Conservation (phyloP, 352 stramenopile species). For the Nothophytophthora sp. region DNA sequence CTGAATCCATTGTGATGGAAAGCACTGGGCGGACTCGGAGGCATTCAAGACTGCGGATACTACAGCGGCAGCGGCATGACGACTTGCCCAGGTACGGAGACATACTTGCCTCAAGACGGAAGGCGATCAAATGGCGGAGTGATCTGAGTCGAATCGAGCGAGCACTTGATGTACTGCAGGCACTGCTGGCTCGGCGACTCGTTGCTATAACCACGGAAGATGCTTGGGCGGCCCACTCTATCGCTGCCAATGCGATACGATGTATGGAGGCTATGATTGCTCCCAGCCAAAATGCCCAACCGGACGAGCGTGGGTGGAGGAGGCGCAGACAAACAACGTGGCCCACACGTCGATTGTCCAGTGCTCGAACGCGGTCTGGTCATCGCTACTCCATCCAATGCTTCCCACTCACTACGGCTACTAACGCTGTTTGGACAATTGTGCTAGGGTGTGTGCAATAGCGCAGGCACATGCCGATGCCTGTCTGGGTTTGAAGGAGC, state of each 20-base stretch:
- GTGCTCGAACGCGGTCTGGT: conserved; percentile 72
- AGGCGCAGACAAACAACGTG: conserved; percentile 42
- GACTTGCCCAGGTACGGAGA: conserved; percentile 40
- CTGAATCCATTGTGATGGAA: too few species aligned
- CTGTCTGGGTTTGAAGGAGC: conserved; percentile 64
- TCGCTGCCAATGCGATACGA: conserved; percentile 54
- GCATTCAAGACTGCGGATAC: conserved; percentile 46
- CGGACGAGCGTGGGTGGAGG: conserved; percentile 71
- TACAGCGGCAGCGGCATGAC: conserved; percentile 42
- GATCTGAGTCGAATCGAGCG: neutral
- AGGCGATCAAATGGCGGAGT: neutral
- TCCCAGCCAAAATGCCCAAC: conserved; percentile 50
- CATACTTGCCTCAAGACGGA: too few species aligned
- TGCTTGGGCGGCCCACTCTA: conserved; percentile 49
- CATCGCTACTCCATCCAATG: neutral
- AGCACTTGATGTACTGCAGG: conserved; percentile 14
- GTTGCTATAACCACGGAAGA: conserved; percentile 60
- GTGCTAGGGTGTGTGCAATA: conserved; percentile 59
- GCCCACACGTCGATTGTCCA: conserved; percentile 54
- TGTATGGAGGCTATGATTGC: conserved; percentile 58
- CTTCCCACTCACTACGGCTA: too few species aligned
- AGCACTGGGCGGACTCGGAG: conserved; percentile 28
- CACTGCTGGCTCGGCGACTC: conserved; percentile 29
- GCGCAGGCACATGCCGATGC: conserved; percentile 55
- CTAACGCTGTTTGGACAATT: too few species aligned